These are phyloP conservation scores for Pseudognaphalium luteoalbum DNA, from an alignment of 129 eudicot species.

Conservation along the genomic window DNA sequence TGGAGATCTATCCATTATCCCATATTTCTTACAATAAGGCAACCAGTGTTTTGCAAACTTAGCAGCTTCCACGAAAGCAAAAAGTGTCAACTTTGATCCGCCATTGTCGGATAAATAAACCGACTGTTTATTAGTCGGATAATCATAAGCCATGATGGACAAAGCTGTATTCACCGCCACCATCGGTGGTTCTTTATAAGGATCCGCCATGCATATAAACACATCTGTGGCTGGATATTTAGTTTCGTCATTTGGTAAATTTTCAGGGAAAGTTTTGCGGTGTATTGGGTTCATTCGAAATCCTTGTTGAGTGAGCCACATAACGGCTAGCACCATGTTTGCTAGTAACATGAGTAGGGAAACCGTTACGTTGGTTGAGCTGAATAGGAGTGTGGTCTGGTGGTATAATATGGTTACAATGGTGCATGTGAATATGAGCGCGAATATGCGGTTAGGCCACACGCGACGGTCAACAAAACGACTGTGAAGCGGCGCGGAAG, in stretches of 20 bases:
- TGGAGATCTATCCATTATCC: constrained; percentile 42
- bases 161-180: constrained; percentile 58
- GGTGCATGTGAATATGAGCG: constrained; percentile 38
- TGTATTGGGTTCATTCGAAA: constrained; percentile 50
- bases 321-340: constrained; percentile 45
- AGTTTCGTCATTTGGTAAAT: constrained; percentile 28
- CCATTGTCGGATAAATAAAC: constrained; percentile 65
- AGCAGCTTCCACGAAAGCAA: constrained; percentile 54
- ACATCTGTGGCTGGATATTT: constrained; percentile 57
- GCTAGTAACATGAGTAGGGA: constrained; percentile 39
- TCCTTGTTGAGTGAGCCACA: constrained; percentile 51
- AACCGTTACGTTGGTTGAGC: constrained; percentile 26
- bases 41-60: constrained; percentile 50
- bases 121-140: constrained; percentile 50
- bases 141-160: constrained; percentile 58
- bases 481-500: constrained; percentile 39
- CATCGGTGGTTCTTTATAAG: constrained; percentile 69
- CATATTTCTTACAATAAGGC: constrained; percentile 35
- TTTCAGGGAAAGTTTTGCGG: constrained; percentile 41
- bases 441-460: constrained; percentile 53
- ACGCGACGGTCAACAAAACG: constrained; percentile 29
- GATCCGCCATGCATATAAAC: constrained; percentile 78
- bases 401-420: constrained; percentile 39
- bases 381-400: constrained; percentile 30
- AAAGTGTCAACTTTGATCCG: constrained; percentile 30